Base-by-base conservation (phyloP, 1,139 yeast species). In the Nadsonia commutata region DNA sequence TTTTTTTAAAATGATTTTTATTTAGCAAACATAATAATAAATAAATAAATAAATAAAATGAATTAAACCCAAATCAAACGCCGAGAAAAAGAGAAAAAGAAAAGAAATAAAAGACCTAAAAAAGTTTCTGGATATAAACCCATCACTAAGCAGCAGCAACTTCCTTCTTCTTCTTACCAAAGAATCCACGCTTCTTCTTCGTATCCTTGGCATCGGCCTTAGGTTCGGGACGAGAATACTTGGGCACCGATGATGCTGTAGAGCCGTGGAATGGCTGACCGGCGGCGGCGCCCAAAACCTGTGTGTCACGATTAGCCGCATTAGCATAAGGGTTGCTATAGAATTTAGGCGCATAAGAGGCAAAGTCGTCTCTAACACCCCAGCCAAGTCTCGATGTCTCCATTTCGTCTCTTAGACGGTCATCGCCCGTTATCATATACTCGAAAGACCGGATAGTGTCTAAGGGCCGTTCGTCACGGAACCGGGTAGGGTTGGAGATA, bases 391-490 rank as follows among this genome's bases (percentile, higher is more conserved):
- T 66, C 19, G 72, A 72, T 8, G 88, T 71, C 62, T 88, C 96
- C 58, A 85, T 71, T 56, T 83, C 86, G 47, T 83, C 90, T 44
- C 79, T 73, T 65, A 81, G 80, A 21, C 73, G 62, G 45, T 71
- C 67, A 60, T 88, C 95, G 39, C 96, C 96, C 3, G 95, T 81
- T 50, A 90, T 84, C 31, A 95, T 79, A 58, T 80, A 90, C 66
- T 90, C 97, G 63, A 90, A 90, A 4, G 83, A 74, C 51, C 96
- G 70, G 55, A 90, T 86, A 2, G 98, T 90, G 62, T 93, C 98
- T 57, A 90, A 66, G 3, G 98, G 98, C 53, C 98, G 76, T 66
- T 90, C 98, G 61, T 86, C 86, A 59, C 97, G 74, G 17, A 82
- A 65, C 56, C 98, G 74, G 13, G 96, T 80, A 18, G 98, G 98